Base-by-base conservation (phyloP, 1,284 basidiomycete species). In the Abortiporus biennis region DNA sequence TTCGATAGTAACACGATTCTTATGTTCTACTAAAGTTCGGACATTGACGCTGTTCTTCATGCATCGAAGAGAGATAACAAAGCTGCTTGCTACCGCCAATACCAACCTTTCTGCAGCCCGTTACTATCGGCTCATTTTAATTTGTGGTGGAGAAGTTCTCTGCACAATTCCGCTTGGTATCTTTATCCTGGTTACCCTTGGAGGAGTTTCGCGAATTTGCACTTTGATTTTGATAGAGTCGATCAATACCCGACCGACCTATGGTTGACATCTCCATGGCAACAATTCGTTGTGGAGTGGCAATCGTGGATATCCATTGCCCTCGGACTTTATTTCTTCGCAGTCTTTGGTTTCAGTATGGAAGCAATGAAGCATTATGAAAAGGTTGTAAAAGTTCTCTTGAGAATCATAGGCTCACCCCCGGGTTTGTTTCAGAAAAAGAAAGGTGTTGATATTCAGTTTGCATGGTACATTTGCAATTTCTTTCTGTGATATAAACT, bases 311-410 rank as follows among this genome's bases (percentile, higher is more conserved):
- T 45, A 3, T 38, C 46, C 19, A 52, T 58, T 44, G 49, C 40
- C 24, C 53, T 51, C 36, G 52, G 52, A 12, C 33, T 57, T 37
- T 17, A 80, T 30, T 84, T 85, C 65, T 81, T 84, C 55, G 64
- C 51, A 1, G 78, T 81, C 62, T 82, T 85, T 50, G 80, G 81
- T 0, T 74, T 84, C 34, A 78, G 78, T 0, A 72, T 75, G 34
- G 81, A 85, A 62, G 78, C 79, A 23, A 65, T 63, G 48, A 75
- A 27, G 21, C 69, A 78, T 48, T 85, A 84, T 29, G 27, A 47
- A 74, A 32, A 25, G n/a, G n/a, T n/a, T n/a, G n/a, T n/a, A n/a
- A n/a, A n/a, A n/a, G n/a, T n/a, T n/a, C n/a, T n/a, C n/a, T n/a
- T n/a, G n/a, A n/a, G n/a, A n/a, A n/a, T n/a, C n/a, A n/a, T n/a